Evolutionary conservation across 352 stramenopile species (phyloP).

Genomic region (Globisporangium acanthophoron): DNA sequence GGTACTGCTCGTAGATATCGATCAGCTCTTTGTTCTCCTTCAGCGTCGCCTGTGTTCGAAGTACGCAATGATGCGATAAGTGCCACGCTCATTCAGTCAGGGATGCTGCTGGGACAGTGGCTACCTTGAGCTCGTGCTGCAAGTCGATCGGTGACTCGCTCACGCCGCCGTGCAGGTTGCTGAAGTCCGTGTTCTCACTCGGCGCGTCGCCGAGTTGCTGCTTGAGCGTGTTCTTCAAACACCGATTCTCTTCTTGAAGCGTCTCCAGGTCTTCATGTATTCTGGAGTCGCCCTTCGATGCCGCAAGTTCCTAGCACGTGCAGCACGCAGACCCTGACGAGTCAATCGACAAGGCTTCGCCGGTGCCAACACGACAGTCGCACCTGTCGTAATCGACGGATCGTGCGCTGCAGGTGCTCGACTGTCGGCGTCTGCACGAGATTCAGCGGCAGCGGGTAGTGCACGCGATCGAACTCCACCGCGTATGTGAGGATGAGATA

Average conservation of each 20-base stretch:
- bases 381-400: constrained; percentile 53
- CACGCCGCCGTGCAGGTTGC: not conserved
- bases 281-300: constrained; percentile 15
- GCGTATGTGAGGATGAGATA: constrained; percentile 94
- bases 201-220: constrained; percentile 32
- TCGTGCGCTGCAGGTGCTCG: constrained; percentile 77
- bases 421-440: constrained; percentile 55
- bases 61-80: not conserved
- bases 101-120: not conserved
- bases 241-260: constrained; percentile 59
- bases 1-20: constrained; percentile 62
- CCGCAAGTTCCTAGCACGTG: constrained; percentile 7
- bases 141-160: constrained; percentile 29
- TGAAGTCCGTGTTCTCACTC: constrained; percentile 13
- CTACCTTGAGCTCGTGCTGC: constrained; percentile 40
- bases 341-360: not conserved
- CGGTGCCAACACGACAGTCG: not conserved
- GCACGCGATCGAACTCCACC: constrained; percentile 91
- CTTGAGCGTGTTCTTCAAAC: constrained; percentile 58
- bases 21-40: constrained; percentile 74
- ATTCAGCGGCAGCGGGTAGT: constrained; percentile 89
- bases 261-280: constrained; percentile 36
- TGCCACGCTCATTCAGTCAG: not conserved
- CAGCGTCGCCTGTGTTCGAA: constrained; percentile 34
- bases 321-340: not conserved